phyloP scores from a whole-genome alignment of 2,329 filamentous ascomycete species.

The Sclerotinia trifoliorum region DNA sequence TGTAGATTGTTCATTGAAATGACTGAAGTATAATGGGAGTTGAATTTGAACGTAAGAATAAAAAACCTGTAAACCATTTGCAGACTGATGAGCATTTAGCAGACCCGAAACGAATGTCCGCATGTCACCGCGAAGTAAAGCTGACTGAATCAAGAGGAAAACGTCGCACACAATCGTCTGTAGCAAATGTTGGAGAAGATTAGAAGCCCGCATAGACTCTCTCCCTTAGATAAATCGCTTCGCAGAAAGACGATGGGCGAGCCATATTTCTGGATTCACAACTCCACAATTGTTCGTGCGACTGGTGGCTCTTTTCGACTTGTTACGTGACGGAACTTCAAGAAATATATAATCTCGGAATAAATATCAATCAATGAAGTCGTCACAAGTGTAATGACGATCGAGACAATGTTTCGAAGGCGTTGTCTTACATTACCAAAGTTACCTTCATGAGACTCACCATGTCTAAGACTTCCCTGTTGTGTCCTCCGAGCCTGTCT shows the following conservation, averaged over 20 bases:
- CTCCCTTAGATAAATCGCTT: not conserved
- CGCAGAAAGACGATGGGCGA: not conserved
- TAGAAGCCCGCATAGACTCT: not conserved
- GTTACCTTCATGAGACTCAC: not conserved
- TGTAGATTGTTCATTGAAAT: not conserved
- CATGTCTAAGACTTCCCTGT: not conserved
- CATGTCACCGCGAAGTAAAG: not conserved
- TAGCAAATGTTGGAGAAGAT: not conserved
- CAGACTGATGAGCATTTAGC: not conserved
- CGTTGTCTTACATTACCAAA: conserved; percentile 5
- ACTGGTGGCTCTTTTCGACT: not conserved
- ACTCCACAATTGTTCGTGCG: not conserved
- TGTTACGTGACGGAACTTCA: not conserved
- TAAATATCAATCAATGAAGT: not conserved
- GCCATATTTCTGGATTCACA: not conserved
- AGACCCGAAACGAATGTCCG: not conserved
- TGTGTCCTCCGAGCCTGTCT: not conserved
- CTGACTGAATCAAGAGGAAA: not conserved
- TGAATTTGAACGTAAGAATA: too few species aligned
- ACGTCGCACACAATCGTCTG: not conserved
- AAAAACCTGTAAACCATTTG: not conserved
- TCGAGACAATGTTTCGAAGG: conserved; percentile 13
- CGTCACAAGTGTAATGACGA: not conserved
- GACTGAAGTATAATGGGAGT: not conserved
- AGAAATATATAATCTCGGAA: not conserved